Percentiles rank a stretch among this genome's conserved stretches.
phyloP scores from a whole-genome alignment of 805 yeast genomes.

The Saccharomycopsis sp. region DNA sequence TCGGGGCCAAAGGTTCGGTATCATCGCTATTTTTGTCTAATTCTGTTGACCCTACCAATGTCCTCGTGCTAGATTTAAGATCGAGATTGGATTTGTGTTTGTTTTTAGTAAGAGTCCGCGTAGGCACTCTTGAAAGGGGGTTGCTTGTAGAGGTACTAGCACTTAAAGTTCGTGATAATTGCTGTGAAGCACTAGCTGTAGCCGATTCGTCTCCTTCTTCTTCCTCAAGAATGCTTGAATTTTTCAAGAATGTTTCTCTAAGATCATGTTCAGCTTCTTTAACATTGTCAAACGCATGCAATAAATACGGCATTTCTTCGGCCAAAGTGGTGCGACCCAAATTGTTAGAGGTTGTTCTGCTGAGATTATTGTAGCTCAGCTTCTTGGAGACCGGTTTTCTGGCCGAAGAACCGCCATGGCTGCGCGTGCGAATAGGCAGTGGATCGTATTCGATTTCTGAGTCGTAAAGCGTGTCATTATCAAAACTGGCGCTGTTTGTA shows the following conservation, averaged over 20 bases:
- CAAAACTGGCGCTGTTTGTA: slow-evolving; percentile 10
- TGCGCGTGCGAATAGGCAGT: neutral
- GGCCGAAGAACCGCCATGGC: neutral
- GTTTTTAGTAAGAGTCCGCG: neutral
- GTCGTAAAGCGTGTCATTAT: slow-evolving; percentile 18
- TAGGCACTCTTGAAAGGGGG: neutral
- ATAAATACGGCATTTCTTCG: slow-evolving; percentile 58
- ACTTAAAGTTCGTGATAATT: neutral
- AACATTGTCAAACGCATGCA: slow-evolving; percentile 63
- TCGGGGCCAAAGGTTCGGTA: neutral
- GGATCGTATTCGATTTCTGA: slow-evolving; percentile 5
- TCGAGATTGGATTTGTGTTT: neutral
- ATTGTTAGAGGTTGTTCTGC: slow-evolving; percentile 28
- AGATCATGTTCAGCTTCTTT: slow-evolving; percentile 50
- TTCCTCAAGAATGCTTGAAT: neutral
- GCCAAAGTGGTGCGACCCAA: slow-evolving; percentile 48
- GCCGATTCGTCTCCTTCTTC: neutral
- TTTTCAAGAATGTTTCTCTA: slow-evolving; percentile 8
- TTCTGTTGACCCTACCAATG: neutral
- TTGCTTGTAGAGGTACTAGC: neutral
- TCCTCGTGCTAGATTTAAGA: neutral
- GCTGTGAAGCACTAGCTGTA: neutral
- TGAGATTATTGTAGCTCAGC: neutral
- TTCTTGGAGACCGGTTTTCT: neutral
- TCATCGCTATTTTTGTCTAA: neutral